Base-by-base conservation (phyloP, 2,329 filamentous ascomycete genomes). In the Cladosporium sp. region DNA sequence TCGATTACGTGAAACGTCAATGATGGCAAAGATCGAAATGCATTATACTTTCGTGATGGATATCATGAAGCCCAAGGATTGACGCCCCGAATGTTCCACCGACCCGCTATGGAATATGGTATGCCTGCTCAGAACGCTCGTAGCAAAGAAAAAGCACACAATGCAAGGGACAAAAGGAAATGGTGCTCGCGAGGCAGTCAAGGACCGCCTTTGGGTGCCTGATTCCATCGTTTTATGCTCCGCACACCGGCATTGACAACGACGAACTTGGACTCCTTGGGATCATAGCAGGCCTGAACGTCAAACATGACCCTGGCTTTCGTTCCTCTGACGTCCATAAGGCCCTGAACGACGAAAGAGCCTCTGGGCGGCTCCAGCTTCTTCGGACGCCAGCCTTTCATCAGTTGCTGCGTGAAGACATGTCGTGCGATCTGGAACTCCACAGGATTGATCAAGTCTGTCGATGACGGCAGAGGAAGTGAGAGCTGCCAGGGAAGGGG, bases 261-360 rank as follows among this genome's bases (percentile, higher is more conserved):
- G 4, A 73, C 63, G 51, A 68, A 76, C 38, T 68, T 68, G 9
- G 60, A 65, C 19, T 61, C 53, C 43, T 69, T 69, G 1, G 74
- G 74, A 53, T 78, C 73, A 56, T 77, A 79, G 4, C 64, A 67
- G 4, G 67, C 72, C 8, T 61, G 54, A 2, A 78, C 72, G 52
- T 76, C 73, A n/a, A 77, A 56, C 4, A 72, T 70, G 52, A 72
- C 58, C 40, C 64, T 66, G 0, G 71, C 74, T 42, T 63, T 67
- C 8, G 64, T 59, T 6, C 75, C 75, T n/a, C 68, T 62, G 3
- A 78, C 59, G 53, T 77, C 73, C 1, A 79, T 64, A 33, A 77
- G 52, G 3, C 75, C 76, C 1, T 66, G 62, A 10, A 78, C 69
- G 0, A 72, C 54, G 48, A 77, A 69, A 3, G 66, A 68, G 3